Evolutionary conservation across 768 basidiomycete species (phyloP).

Genomic region (Collybia mongolica): DNA sequence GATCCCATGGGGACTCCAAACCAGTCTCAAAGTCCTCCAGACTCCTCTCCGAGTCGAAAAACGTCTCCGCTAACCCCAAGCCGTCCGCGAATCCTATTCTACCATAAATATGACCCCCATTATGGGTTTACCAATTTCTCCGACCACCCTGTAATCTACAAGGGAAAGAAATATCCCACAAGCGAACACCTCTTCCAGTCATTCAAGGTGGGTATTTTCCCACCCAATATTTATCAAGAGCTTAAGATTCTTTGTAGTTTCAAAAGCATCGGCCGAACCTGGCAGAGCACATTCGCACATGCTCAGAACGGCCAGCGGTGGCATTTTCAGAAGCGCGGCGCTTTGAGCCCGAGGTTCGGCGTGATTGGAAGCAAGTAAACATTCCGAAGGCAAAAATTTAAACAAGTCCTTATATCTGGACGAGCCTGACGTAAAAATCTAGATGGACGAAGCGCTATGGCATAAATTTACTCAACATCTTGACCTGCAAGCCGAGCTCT

Average conservation of each 20-base stretch:
- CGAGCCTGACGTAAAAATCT: not conserved
- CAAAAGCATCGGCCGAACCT: slow-evolving; percentile 56
- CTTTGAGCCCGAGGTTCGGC: slow-evolving; percentile 57
- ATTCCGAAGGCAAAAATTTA: slow-evolving; percentile 49
- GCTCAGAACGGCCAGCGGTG: slow-evolving; percentile 58
- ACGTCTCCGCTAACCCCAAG: slow-evolving; percentile 19
- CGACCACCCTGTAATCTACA: slow-evolving; percentile 58
- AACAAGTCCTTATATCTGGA: not conserved
- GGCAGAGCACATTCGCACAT: slow-evolving; percentile 68
- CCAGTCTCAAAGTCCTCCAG: slow-evolving; percentile 9
- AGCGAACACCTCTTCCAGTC: slow-evolving; percentile 80
- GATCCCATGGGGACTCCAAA: not conserved
- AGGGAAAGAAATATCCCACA: slow-evolving; percentile 67
- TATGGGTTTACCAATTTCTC: slow-evolving; percentile 80
- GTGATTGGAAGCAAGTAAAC: slow-evolving; percentile 70
- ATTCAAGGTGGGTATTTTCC: slow-evolving; percentile 51
- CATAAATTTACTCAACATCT: slow-evolving; percentile 73
- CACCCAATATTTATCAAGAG: not conserved
- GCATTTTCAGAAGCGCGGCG: slow-evolving; percentile 70
- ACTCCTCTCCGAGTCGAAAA: slow-evolving; percentile 12
- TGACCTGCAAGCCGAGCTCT: slow-evolving; percentile 55
- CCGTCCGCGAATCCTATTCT: slow-evolving; percentile 51
- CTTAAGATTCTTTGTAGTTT: slow-evolving; percentile 41
- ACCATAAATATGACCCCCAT: slow-evolving; percentile 60
- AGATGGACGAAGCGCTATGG: slow-evolving; percentile 69